phyloP scores from a whole-genome alignment of 2,329 filamentous ascomycete species.

The Talaromyces sp. region DNA sequence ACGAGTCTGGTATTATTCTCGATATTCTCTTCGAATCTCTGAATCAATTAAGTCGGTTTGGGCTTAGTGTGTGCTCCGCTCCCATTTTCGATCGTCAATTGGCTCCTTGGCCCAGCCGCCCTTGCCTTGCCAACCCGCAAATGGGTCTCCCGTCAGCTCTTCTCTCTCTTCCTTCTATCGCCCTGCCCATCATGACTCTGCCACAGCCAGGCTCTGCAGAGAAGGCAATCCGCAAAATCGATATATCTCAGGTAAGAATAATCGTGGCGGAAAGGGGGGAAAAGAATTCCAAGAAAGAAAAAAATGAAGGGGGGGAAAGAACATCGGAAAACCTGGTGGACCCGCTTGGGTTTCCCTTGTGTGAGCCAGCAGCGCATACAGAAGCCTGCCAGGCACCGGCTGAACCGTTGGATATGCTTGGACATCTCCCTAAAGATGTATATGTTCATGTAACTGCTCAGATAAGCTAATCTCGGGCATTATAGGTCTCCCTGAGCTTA shows the following conservation, averaged over 20 bases:
- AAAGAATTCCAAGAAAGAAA: conserved; percentile 1
- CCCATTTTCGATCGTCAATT: conserved; percentile 19
- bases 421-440: no score
- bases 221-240: conserved; percentile 45
- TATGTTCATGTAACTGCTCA: no score
- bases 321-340: neutral
- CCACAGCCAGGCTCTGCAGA: conserved; percentile 37
- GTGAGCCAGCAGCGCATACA: no score
- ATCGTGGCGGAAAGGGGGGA: neutral
- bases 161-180: conserved; percentile 8
- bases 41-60: neutral
- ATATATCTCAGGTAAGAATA: conserved; percentile 43
- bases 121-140: conserved; percentile 22
- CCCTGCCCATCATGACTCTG: conserved; percentile 34
- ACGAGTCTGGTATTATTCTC: no score
- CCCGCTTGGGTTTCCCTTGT: neutral
- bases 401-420: no score
- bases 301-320: neutral
- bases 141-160: conserved; percentile 9
- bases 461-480: neutral
- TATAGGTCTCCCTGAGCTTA: conserved; percentile 85
- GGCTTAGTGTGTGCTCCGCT: conserved; percentile 7
- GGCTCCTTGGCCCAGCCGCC: conserved; percentile 22
- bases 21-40: neutral
- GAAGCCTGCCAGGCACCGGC: neutral